Evolutionary conservation across 1,139 yeast species (phyloP), one percentile per base, ranked within the genome.

Genomic region (Nematodospora anomalae): DNA sequence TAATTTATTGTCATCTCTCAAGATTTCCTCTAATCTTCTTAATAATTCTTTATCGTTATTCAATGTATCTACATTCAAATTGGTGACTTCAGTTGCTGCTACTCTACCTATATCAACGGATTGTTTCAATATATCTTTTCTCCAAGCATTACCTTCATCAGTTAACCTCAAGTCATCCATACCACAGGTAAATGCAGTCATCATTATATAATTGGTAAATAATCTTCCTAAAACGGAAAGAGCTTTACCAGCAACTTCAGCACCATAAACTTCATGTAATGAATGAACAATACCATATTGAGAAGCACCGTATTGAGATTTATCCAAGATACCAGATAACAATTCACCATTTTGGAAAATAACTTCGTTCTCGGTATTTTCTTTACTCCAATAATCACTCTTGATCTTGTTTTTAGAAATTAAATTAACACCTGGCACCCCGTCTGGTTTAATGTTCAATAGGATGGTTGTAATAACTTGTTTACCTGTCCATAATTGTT

Each of bases 151-250:
- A 58, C 99, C 99, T 52, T 88, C 95, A 5, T 65, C 79, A 16
- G 97, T 92, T 51, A 94, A 76, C 59, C 96, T 80, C 61, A 94
- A 75, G 66, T 94, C 99, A 60, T 94, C 99, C 98, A 94, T 94
- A 76, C 99, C 98, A 80, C 99, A 94, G 7, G 98, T 92, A 57
- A 94, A 86, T 2, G 96, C 98, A 40, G 88, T 84, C 70, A 80
- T 76, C 78, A 85, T 92, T 53, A 84, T 89, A 61, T 89, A 94
- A 59, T 88, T 88, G 29, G 99, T 94, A 67, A 94, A 92, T 41
- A 94, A 71, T 57, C 98, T 79, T 46, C 98, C 98, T 44, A 94
- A 73, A 22, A 92, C 95, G 41, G 95, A 84, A 38, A 94, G 71
- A 7, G 94, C 77, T 56, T 86, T 82, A 42, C 97, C 97, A 18